Base-by-base conservation (phyloP, 2,329 filamentous ascomycete genomes). In the Metarhizium anisopliae region DNA sequence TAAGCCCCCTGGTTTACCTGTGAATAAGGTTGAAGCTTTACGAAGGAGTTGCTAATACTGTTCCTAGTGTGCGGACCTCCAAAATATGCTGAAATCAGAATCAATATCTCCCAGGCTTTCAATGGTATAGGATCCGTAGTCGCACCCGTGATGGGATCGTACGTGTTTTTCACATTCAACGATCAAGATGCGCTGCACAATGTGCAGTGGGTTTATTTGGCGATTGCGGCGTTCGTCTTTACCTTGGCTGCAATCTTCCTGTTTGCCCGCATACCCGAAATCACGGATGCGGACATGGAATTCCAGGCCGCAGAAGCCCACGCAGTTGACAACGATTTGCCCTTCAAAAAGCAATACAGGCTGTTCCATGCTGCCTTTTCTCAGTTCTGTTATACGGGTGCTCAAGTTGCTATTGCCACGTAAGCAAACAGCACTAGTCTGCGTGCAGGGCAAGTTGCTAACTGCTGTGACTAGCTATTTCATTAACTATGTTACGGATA, bases 301-400 rank as follows among this genome's bases (percentile, higher is more conserved):
- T 73, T 81, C 62, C 83, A 87, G 64, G 82, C 81, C 2, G 70
- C 75, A 38, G 77, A 82, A 57, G 66, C 77, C 2, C 69, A 81
- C 55, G 77, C 78, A 8, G 77, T 76, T 49, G 53, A 76, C 52
- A 76, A 80, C 57, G 77, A 84, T 60, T 79, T 82, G 66, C 83
- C 86, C 0, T 80, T 90, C 60, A 72, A 75, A 63, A 87, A 87
- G 70, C 86, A 90, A 62, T 90, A 87, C 68, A 82, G 82, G 25
- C 76, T 92, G 2, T 90, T 91, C 76, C 86, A 90, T 63, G 89
- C 86, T 13, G 81, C 86, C 0, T 80, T 85, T 61, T 85, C 87
- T 0, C 88, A 93, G 61, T 92, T 92, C 70, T 89, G 84, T 67
- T 94, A 93, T 67, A 86, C 76, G 0, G 89, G 89, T 50, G 83